Conservation (phyloP, 2,329 filamentous ascomycete genomes). For the Dactylellina drechsleri region DNA sequence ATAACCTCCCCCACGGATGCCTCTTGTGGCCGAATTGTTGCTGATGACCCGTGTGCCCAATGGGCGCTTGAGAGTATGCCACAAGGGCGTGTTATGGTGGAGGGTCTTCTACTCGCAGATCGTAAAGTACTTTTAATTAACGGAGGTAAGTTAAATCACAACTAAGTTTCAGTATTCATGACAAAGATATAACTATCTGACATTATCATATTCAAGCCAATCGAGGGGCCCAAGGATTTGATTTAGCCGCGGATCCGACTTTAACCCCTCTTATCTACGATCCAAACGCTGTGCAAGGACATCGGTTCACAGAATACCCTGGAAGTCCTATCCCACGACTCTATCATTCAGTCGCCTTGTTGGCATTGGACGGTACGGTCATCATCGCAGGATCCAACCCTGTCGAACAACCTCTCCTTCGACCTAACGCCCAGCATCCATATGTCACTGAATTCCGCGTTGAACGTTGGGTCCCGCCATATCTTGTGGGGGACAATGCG, state of each 20-base stretch:
- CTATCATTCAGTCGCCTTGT: slow-evolving; percentile 71
- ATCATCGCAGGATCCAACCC: slow-evolving; percentile 72
- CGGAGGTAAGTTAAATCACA: slow-evolving; percentile 61
- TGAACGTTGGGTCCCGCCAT: slow-evolving; percentile 71
- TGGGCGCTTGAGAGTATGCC: slow-evolving; percentile 72
- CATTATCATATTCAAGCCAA: slow-evolving; percentile 60
- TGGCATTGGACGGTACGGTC: slow-evolving; percentile 70
- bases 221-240: slow-evolving; percentile 71
- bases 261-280: slow-evolving; percentile 70
- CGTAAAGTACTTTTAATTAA: slow-evolving; percentile 71
- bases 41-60: slow-evolving; percentile 64
- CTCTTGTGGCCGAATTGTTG: slow-evolving; percentile 69
- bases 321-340: slow-evolving; percentile 65
- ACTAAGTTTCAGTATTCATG: too few relatives aligned
- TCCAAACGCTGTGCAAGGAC: slow-evolving; percentile 65
- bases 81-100: slow-evolving; percentile 70
- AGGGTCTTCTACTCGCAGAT: slow-evolving; percentile 70
- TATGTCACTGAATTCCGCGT: slow-evolving; percentile 72
- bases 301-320: slow-evolving; percentile 65
- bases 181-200: neutral
- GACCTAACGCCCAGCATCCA: slow-evolving; percentile 63
- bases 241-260: slow-evolving; percentile 67
- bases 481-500: slow-evolving; percentile 67
- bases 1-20: slow-evolving; percentile 70
- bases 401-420: slow-evolving; percentile 68